Conservation (phyloP, 768 basidiomycete species). For the Saitozyma podzolica region DNA sequence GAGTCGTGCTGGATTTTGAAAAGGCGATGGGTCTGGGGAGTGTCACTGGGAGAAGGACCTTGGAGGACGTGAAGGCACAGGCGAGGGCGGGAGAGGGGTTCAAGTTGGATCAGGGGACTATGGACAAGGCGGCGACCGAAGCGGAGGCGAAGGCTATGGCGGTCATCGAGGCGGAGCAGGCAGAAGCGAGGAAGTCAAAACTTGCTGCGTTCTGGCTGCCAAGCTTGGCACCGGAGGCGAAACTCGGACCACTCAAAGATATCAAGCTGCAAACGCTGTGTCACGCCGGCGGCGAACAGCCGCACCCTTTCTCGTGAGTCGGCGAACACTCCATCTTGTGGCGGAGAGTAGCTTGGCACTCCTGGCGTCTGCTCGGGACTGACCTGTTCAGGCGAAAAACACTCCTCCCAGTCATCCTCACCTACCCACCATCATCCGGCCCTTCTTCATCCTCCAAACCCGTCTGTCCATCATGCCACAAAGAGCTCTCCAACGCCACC, state of each 20-base stretch:
- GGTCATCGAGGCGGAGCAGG: conserved; percentile 75
- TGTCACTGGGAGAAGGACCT: conserved; percentile 19
- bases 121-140: conserved; percentile 78
- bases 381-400: conserved; percentile 68
- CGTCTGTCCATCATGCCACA: conserved; percentile 53
- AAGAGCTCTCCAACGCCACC: conserved; percentile 65
- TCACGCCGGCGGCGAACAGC: conserved; percentile 67
- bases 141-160: conserved; percentile 85
- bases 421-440: conserved; percentile 52
- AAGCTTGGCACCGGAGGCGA: conserved; percentile 79
- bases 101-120: conserved; percentile 73
- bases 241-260: conserved; percentile 67
- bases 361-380: neutral
- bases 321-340: neutral
- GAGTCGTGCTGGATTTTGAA: conserved; percentile 88
- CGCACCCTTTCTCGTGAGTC: conserved; percentile 75
- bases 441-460: conserved; percentile 34
- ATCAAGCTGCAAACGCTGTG: conserved; percentile 87
- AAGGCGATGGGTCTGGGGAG: conserved; percentile 69
- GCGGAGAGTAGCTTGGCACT: neutral
- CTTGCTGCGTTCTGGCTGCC: conserved; percentile 98
- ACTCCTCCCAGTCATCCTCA: conserved; percentile 77
- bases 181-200: conserved; percentile 79
- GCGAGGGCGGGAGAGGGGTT: conserved; percentile 9
- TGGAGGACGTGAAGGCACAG: conserved; percentile 2